Percentiles rank a stretch among this genome's conserved stretches.
Evolutionary conservation across 2,329 filamentous ascomycete species (phyloP).

Genomic region (Colletotrichum ledebouriae): DNA sequence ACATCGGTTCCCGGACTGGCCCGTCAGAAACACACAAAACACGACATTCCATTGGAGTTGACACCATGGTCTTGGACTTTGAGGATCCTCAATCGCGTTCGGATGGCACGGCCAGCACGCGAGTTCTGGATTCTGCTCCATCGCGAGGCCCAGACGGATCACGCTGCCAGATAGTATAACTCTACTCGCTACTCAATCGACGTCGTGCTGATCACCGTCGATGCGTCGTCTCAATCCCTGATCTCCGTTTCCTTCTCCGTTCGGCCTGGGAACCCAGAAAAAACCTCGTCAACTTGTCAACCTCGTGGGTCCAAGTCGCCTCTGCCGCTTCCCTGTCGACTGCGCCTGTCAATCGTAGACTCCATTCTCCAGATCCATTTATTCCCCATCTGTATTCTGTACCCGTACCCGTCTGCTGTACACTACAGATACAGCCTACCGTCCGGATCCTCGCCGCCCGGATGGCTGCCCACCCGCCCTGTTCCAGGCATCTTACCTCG

Average conservation of each 20-base stretch:
- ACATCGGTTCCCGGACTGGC: slow-evolving; percentile 13
- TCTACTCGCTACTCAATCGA: slow-evolving; percentile 18
- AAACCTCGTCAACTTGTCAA: slow-evolving; percentile 8
- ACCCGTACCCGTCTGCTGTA: neutral
- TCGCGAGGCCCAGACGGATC: slow-evolving; percentile 16
- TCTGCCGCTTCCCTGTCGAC: slow-evolving; percentile 11
- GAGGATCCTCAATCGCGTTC: neutral
- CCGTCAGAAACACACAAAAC: slow-evolving; percentile 8
- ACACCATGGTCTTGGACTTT: neutral
- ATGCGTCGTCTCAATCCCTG: neutral
- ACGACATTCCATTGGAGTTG: slow-evolving; percentile 17
- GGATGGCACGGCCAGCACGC: neutral
- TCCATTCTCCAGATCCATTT: slow-evolving; percentile 7
- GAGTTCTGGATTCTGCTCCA: slow-evolving; percentile 7
- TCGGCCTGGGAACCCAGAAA: neutral
- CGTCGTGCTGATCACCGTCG: slow-evolving; percentile 15
- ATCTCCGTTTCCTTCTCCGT: neutral
- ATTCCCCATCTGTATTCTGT: neutral
- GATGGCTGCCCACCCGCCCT: neutral
- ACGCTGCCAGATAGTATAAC: slow-evolving; percentile 7
- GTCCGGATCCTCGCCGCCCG: slow-evolving; percentile 10
- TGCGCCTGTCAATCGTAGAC: neutral
- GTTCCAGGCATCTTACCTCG: neutral
- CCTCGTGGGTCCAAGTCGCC: slow-evolving; percentile 30
- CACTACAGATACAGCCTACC: neutral